phyloP scores from a whole-genome alignment of 2,329 filamentous ascomycete genomes.

The Cladosporium sp. region DNA sequence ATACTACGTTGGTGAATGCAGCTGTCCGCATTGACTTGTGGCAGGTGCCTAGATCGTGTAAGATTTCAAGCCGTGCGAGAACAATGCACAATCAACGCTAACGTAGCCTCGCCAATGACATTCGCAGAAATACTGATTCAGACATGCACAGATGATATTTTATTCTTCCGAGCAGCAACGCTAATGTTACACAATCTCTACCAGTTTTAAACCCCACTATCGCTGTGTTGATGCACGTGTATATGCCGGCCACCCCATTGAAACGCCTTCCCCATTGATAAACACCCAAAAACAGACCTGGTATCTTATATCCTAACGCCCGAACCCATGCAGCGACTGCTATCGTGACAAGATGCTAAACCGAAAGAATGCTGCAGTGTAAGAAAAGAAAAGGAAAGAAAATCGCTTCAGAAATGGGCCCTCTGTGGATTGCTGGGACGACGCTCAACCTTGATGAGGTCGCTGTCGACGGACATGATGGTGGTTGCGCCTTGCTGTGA shows the following conservation, averaged over 20 bases:
- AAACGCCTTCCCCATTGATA: background rate
- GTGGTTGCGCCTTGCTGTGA: conserved; percentile 20
- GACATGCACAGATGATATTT: too few relatives aligned
- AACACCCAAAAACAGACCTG: background rate
- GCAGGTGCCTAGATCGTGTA: too few relatives aligned
- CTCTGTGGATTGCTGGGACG: conserved; percentile 8
- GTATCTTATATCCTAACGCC: conserved; percentile 13
- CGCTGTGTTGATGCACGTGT: background rate
- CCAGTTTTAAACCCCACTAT: background rate
- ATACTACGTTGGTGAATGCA: too few relatives aligned
- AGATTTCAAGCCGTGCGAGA: too few relatives aligned
- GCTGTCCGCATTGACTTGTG: too few relatives aligned
- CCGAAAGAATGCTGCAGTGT: background rate
- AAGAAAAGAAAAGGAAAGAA: background rate
- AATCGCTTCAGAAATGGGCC: background rate
- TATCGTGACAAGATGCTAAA: conserved; percentile 2
- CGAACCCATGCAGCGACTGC: background rate
- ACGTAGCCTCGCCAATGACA: too few relatives aligned
- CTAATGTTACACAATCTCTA: background rate
- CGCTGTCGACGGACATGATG: conserved; percentile 27
- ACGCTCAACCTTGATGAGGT: conserved; percentile 28
- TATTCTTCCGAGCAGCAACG: too few relatives aligned
- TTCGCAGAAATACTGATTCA: too few relatives aligned
- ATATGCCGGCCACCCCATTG: background rate
- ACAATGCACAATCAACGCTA: too few relatives aligned